These are phyloP conservation scores for Suillus paluster DNA, from an alignment of 768 basidiomycete species.

Conservation along the genomic window DNA sequence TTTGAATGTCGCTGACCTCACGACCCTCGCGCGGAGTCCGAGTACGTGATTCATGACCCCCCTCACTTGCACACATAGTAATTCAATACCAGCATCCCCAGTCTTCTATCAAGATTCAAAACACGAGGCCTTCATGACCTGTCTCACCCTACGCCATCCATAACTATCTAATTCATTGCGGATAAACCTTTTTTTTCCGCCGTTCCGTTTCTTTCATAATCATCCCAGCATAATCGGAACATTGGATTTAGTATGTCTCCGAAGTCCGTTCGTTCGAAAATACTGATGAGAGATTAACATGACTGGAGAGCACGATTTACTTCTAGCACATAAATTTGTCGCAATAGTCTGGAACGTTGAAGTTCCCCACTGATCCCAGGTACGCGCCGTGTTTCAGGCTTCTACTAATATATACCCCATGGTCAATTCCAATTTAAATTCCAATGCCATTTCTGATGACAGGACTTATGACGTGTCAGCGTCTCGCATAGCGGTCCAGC, in stretches of 20 bases:
- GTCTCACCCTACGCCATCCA: not conserved
- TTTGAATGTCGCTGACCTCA: not conserved
- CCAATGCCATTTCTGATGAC: no score
- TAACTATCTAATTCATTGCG: not conserved
- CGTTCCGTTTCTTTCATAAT: not conserved
- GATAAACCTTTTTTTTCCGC: conserved; percentile 3
- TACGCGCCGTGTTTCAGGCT: not conserved
- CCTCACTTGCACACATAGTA: not conserved
- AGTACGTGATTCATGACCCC: not conserved
- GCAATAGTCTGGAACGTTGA: no score
- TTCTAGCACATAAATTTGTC: not conserved
- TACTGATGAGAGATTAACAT: not conserved
- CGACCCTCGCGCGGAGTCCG: not conserved
- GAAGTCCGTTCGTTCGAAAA: not conserved
- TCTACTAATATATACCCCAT: not conserved
- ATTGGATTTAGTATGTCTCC: not conserved
- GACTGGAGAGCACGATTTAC: not conserved
- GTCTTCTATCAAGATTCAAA: not conserved
- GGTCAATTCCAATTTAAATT: not conserved
- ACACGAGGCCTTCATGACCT: conserved; percentile 3
- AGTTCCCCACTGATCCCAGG: not conserved
- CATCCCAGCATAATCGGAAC: not conserved
- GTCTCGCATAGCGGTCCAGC: not conserved
- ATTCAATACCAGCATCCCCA: not conserved
- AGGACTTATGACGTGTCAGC: not conserved